Evolutionary conservation across 768 basidiomycete genomes (phyloP), one percentile per base, ranked within the genome.

Genomic region (Rossbeevera mucosa): DNA sequence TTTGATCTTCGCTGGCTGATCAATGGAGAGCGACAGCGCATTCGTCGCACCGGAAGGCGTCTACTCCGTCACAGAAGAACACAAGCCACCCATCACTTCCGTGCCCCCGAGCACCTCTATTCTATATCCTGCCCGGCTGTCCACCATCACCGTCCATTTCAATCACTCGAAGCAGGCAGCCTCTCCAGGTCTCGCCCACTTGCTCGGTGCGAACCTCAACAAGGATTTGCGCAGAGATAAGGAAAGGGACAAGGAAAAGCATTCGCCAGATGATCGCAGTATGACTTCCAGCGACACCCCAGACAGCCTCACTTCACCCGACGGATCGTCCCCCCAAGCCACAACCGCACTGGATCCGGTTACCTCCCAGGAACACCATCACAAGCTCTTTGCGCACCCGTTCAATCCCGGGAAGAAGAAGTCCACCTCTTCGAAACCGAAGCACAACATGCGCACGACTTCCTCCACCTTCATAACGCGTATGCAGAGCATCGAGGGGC

Each of bases 381-480:
- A 80, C 53, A 80, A 77, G 7, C 74, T 88, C 2, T 91, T 91
- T 66, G 81, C 82, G 3, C 75, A 72, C n/a, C 63, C 70, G 12
- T 72, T 79, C 38, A 63, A 68, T 6, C 51, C 64, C 2, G 66
- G 70, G 7, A 80, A 80, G 49, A 89, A 88, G 76, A 86, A 85
- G 72, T 82, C 84, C 55, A 64, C 72, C 7, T 64, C 70, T 21
- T 72, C 85, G 8, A 77, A 89, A 28, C 91, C 93, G n/a, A 94
- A 91, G 67, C 91, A 91, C 59, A 95, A 88, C 61, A 85, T 96
- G 58, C 80, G 88, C 49, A 91, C 91, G 0, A 93, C 92, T 2
- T 91, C 87, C 5, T 95, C 94, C 21, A 90, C 90, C 2, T 97
- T 97, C 69, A 88, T 97, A 57, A 87, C 90, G 2, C 81, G 94